Conservation (phyloP, 2,329 filamentous ascomycete species). For the Nectriaceae sp. region DNA sequence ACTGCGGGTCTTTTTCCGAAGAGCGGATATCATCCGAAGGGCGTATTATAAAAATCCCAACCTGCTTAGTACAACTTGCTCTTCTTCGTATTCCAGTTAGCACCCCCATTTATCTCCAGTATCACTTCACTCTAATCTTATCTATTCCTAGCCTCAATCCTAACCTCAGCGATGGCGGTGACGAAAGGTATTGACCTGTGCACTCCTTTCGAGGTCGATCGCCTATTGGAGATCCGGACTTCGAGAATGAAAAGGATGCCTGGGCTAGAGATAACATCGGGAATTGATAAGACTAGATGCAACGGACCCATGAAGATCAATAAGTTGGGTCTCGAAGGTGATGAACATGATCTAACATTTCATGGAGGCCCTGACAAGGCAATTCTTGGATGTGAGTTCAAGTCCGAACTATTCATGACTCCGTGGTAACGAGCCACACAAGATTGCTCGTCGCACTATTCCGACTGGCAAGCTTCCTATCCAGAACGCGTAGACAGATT, state of each 20-base stretch:
- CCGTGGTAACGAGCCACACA: neutral
- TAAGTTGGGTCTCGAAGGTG: conserved; percentile 54
- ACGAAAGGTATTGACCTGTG: conserved; percentile 35
- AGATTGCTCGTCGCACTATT: conserved; percentile 64
- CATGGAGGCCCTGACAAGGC: conserved; percentile 67
- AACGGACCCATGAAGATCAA: conserved; percentile 47
- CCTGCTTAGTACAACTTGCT: neutral
- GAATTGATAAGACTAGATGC: conserved; percentile 56
- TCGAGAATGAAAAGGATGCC: conserved; percentile 58
- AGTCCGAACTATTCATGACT: neutral
- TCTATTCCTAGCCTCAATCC: too few species aligned
- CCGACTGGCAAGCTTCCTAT: conserved; percentile 53
- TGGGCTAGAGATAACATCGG: conserved; percentile 52
- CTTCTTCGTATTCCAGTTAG: neutral
- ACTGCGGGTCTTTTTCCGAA: neutral
- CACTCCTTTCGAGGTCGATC: conserved; percentile 48
- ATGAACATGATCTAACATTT: conserved; percentile 63
- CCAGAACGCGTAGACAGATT: conserved; percentile 54
- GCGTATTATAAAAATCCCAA: neutral
- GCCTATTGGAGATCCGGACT: conserved; percentile 57
- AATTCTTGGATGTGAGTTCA: conserved; percentile 54
- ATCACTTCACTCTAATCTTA: neutral
- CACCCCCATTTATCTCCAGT: neutral
- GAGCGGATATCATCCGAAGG: neutral
- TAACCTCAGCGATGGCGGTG: neutral